These are phyloP conservation scores for Cyberlindnera subsufficiens DNA, from an alignment of 805 yeast species.

Conservation along the genomic window DNA sequence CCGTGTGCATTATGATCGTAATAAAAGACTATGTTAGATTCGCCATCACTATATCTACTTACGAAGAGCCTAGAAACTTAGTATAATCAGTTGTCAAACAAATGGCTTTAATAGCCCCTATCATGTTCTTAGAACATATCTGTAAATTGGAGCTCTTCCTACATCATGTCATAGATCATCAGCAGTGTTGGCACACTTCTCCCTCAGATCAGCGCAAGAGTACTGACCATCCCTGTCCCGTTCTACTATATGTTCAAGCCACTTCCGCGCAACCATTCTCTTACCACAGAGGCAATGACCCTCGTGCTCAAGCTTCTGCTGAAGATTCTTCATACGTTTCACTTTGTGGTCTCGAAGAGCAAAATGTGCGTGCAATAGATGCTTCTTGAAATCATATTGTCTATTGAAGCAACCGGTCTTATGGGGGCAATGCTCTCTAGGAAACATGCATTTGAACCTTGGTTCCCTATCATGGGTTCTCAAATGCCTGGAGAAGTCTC, in stretches of 20 bases:
- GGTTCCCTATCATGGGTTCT: conserved; percentile 54
- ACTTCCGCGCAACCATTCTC: conserved; percentile 41
- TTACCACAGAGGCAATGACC: conserved; percentile 55
- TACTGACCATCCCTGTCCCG: neutral
- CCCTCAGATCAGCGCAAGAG: conserved; percentile 7
- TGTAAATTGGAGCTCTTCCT: neutral
- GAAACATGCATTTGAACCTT: conserved; percentile 53
- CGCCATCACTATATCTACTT: too few relatives aligned
- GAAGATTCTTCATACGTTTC: conserved; percentile 36
- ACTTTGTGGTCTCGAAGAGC: conserved; percentile 38
- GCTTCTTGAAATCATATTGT: conserved; percentile 65
- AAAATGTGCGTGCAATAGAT: conserved; percentile 55
- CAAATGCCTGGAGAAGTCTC: conserved; percentile 59
- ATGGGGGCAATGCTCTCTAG: conserved; percentile 48
- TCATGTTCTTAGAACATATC: too few relatives aligned
- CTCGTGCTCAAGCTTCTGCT: conserved; percentile 42
- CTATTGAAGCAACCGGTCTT: conserved; percentile 59
- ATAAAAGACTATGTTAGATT: too few relatives aligned
- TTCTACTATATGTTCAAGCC: conserved; percentile 53
- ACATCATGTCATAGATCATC: too few relatives aligned
- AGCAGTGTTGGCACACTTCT: conserved; percentile 2
- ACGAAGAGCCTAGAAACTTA: too few relatives aligned
- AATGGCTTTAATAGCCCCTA: too few relatives aligned
- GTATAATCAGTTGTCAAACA: too few relatives aligned
- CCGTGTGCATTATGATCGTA: too few relatives aligned